Evolutionary conservation across 202 grass and related monocot species (phyloP).

Genomic region (Panicum virgatum): DNA sequence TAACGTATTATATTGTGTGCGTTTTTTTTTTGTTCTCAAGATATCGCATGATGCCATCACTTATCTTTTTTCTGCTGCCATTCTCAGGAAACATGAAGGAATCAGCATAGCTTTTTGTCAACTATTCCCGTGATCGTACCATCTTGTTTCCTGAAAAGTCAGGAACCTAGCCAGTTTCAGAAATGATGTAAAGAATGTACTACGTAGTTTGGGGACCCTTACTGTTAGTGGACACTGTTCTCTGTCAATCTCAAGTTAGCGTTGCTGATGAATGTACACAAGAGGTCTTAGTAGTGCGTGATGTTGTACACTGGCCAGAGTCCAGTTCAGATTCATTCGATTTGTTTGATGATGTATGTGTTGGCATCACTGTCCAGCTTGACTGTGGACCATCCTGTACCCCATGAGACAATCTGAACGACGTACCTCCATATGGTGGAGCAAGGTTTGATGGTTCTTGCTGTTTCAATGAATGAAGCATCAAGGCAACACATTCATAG

Average conservation of each 20-base stretch:
- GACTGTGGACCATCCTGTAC: background rate
- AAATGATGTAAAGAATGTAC: constrained; percentile 52
- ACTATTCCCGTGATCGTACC: background rate
- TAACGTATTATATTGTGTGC: constrained; percentile 10
- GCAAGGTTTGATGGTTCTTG: background rate
- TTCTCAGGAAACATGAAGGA: background rate
- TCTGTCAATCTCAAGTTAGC: background rate
- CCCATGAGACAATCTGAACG: background rate
- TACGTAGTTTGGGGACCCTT: constrained; percentile 7
- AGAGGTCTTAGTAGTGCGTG: constrained; percentile 36
- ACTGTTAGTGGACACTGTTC: background rate
- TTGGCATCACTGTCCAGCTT: background rate
- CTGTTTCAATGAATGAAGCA: background rate
- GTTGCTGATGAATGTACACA: constrained; percentile 38
- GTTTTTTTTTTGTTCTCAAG: constrained; percentile 23
- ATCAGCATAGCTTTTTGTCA: background rate
- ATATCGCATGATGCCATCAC: background rate
- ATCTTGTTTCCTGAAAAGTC: constrained; percentile 60
- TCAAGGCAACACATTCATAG: no score
- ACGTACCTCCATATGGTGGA: background rate
- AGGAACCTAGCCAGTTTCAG: constrained; percentile 29
- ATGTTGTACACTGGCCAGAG: constrained; percentile 27
- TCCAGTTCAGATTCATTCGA: constrained; percentile 35
- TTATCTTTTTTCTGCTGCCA: background rate
- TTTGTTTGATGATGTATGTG: background rate